Evolutionary conservation across 2,329 filamentous ascomycete species (phyloP).

Genomic region (Paraphaeosphaeria minitans): DNA sequence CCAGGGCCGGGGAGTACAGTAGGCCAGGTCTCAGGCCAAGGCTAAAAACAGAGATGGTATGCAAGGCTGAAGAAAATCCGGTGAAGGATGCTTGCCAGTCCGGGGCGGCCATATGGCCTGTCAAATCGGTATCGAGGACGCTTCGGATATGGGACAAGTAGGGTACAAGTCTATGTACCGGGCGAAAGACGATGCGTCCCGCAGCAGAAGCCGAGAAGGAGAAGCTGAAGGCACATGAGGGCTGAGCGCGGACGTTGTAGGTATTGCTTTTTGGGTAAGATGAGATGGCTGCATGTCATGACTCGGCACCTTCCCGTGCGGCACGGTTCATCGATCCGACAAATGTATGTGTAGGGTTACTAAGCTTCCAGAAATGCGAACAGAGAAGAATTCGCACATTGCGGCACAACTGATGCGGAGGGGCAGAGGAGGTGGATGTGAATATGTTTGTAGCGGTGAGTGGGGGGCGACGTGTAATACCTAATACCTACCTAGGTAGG

Average conservation of each 20-base stretch:
- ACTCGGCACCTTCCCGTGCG: conserved; percentile 1
- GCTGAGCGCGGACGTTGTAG: not conserved
- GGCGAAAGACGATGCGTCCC: not conserved
- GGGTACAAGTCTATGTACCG: not conserved
- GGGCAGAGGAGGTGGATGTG: not conserved
- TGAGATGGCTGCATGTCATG: conserved; percentile 7
- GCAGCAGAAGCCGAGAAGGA: not conserved
- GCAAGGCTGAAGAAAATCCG: conserved; percentile 17
- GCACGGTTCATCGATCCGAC: not conserved
- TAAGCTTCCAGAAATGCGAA: too few species aligned
- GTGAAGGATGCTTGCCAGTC: conserved; percentile 10
- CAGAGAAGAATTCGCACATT: not conserved
- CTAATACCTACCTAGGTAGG: too few species aligned
- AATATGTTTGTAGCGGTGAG: not conserved
- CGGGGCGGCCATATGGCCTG: conserved; percentile 14
- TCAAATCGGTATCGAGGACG: not conserved
- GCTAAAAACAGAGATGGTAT: conserved; percentile 6
- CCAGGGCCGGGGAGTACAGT: not conserved
- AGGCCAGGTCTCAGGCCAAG: conserved; percentile 1
- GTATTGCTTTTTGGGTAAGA: not conserved
- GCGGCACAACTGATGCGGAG: not conserved
- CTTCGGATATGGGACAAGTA: not conserved
- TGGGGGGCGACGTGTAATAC: not conserved
- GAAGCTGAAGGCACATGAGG: not conserved
- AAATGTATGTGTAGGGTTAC: not conserved